Evolutionary conservation across 139 green algal genomes (phyloP).

Genomic region (Chlamydomonas sp.): DNA sequence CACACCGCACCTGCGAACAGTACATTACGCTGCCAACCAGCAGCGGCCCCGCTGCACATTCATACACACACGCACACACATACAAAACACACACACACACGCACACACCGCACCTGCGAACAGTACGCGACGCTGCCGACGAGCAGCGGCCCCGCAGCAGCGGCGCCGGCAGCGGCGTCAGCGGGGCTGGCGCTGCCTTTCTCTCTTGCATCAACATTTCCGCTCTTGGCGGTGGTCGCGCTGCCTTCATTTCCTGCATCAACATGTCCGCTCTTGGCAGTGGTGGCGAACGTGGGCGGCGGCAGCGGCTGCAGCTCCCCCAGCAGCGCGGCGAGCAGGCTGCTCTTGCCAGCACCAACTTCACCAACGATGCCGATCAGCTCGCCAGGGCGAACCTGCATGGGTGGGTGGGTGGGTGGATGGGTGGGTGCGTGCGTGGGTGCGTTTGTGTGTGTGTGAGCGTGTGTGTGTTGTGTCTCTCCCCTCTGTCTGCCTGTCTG

Average conservation of each 20-base stretch:
- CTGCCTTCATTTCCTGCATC: not conserved
- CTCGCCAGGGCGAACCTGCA: slow-evolving; percentile 37
- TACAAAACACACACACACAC: too few species aligned
- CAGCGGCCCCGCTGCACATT: too few species aligned
- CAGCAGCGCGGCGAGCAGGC: slow-evolving; percentile 59
- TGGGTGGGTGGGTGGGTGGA: not conserved
- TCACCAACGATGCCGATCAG: slow-evolving; percentile 56
- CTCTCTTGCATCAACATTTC: too few species aligned
- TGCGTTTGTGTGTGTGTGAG: not conserved
- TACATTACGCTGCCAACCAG: too few species aligned
- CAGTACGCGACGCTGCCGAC: slow-evolving; percentile 63
- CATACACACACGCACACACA: too few species aligned
- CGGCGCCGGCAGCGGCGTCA: not conserved
- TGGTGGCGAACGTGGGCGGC: too few species aligned
- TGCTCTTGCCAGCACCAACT: slow-evolving; percentile 23
- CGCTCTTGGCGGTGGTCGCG: not conserved
- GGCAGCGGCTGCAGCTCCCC: slow-evolving; percentile 54
- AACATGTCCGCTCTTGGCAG: not conserved
- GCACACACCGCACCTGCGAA: slow-evolving; percentile 40
- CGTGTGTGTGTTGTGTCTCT: too few species aligned
- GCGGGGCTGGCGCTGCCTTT: not conserved
- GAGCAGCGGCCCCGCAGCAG: slow-evolving; percentile 16
- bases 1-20: too few species aligned
- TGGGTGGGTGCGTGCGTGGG: not conserved
- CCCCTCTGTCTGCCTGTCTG: too few species aligned